Conservation (phyloP, 2,329 filamentous ascomycete genomes). For the Gremmenia infestans region DNA sequence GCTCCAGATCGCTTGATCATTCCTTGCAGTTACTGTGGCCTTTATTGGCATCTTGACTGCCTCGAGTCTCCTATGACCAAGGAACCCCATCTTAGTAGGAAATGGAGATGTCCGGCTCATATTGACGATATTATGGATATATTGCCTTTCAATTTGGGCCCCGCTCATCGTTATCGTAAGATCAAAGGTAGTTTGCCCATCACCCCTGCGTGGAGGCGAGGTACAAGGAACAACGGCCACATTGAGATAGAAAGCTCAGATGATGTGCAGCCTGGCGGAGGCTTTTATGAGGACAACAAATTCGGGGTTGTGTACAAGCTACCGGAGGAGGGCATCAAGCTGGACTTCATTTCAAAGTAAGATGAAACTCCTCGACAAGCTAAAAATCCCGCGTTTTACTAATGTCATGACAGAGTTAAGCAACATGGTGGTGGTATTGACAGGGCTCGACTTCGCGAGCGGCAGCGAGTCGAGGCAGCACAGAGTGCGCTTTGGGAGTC, state of each 20-base stretch:
- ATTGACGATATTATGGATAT: slow-evolving; percentile 66
- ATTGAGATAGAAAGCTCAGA: slow-evolving; percentile 65
- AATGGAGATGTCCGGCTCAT: slow-evolving; percentile 88
- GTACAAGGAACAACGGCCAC: slow-evolving; percentile 64
- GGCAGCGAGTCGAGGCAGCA: slow-evolving; percentile 2
- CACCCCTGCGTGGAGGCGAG: slow-evolving; percentile 53
- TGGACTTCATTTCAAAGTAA: slow-evolving; percentile 66
- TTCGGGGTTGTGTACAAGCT: slow-evolving; percentile 64
- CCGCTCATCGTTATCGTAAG: slow-evolving; percentile 57
- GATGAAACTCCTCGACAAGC: slow-evolving; percentile 18
- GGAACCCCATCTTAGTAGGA: slow-evolving; percentile 65
- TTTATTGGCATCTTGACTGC: slow-evolving; percentile 91
- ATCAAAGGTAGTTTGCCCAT: slow-evolving; percentile 51
- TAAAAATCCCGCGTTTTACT: slow-evolving; percentile 1
- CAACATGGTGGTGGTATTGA: slow-evolving; percentile 9
- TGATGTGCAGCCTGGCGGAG: slow-evolving; percentile 35
- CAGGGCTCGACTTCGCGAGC: slow-evolving; percentile 10
- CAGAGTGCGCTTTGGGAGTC: slow-evolving; percentile 16
- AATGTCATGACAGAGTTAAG: slow-evolving; percentile 18
- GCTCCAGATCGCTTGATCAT: slow-evolving; percentile 65
- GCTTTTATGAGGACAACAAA: slow-evolving; percentile 52
- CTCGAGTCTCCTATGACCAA: slow-evolving; percentile 77
- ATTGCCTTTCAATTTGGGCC: slow-evolving; percentile 50
- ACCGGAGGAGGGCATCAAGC: slow-evolving; percentile 58
- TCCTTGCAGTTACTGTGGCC: slow-evolving; percentile 75